Percentiles rank a stretch among this genome's conserved stretches.
phyloP scores from a whole-genome alignment of 805 yeast species.

The Isabelozyma rhagii region DNA sequence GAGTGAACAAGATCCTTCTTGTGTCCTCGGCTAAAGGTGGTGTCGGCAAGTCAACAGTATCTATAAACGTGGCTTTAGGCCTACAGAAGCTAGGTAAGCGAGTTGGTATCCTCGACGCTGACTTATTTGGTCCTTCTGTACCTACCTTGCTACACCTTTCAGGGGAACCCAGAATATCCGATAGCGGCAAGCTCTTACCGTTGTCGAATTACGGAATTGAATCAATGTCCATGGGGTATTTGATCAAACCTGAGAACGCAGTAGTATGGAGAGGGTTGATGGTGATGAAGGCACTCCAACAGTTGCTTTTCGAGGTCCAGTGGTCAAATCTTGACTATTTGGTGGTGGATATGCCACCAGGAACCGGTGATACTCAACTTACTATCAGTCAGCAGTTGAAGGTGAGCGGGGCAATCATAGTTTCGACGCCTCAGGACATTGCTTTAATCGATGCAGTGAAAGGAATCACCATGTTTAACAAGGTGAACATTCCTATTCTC shows the following conservation, averaged over 20 bases:
- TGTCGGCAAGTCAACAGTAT: slow-evolving; percentile 75
- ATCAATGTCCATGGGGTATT: slow-evolving; percentile 88
- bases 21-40: slow-evolving; percentile 82
- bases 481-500: slow-evolving; percentile 65
- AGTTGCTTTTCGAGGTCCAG: slow-evolving; percentile 75
- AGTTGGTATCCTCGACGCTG: slow-evolving; percentile 75
- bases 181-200: slow-evolving; percentile 58
- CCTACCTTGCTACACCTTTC: slow-evolving; percentile 66
- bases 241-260: slow-evolving; percentile 62
- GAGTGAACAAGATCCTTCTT: slow-evolving; percentile 59
- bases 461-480: slow-evolving; percentile 75
- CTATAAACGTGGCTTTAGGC: slow-evolving; percentile 66
- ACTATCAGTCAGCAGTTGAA: slow-evolving; percentile 77
- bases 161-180: slow-evolving; percentile 65
- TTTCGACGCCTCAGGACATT: slow-evolving; percentile 83
- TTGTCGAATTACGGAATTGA: slow-evolving; percentile 70
- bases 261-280: slow-evolving; percentile 85
- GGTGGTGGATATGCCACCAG: slow-evolving; percentile 86
- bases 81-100: slow-evolving; percentile 50
- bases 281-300: slow-evolving; percentile 86
- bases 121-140: slow-evolving; percentile 80
- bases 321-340: slow-evolving; percentile 69
- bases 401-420: slow-evolving; percentile 77
- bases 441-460: slow-evolving; percentile 78
- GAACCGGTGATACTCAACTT: slow-evolving; percentile 85